These are phyloP conservation scores for Plenodomus tracheiphilus DNA, from an alignment of 2,329 filamentous ascomycete genomes.

Conservation along the genomic window DNA sequence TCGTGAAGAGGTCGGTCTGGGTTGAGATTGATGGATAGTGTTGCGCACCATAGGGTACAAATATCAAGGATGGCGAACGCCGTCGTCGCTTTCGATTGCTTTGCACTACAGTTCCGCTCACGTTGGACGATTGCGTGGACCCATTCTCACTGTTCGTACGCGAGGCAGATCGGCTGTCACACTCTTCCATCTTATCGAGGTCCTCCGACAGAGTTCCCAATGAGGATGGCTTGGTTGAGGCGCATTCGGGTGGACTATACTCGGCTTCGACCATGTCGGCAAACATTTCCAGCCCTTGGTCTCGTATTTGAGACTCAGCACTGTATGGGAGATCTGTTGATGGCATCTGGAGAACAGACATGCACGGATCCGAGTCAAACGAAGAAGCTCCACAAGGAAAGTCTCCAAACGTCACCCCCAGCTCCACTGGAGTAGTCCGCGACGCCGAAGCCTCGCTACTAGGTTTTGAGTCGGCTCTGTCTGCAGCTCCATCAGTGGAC, in stretches of 20 bases:
- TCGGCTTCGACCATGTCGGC: constrained; percentile 16
- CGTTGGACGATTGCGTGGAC: not conserved
- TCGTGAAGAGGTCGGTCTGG: constrained; percentile 35
- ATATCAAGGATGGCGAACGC: constrained; percentile 21
- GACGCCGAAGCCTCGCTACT: constrained; percentile 6
- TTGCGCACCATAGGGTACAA: constrained; percentile 20
- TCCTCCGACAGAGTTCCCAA: constrained; percentile 26
- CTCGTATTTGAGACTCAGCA: not conserved
- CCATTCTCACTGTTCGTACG: constrained; percentile 1
- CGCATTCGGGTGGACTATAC: constrained; percentile 13
- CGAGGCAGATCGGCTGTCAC: constrained; percentile 10
- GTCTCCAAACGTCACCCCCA: constrained; percentile 34
- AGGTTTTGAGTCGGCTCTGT: not conserved
- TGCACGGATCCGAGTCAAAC: constrained; percentile 11
- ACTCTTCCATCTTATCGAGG: constrained; percentile 16
- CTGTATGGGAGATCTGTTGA: constrained; percentile 3
- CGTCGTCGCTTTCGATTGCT: constrained; percentile 30
- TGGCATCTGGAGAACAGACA: constrained; percentile 4
- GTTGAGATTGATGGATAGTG: constrained; percentile 24
- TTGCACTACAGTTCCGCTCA: constrained; percentile 5
- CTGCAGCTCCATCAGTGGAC: not conserved
- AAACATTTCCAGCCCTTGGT: constrained; percentile 1
- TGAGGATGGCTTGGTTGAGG: constrained; percentile 34
- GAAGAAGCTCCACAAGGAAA: constrained; percentile 26
- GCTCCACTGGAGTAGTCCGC: constrained; percentile 12